Evolutionary conservation across 1,139 yeast genomes (phyloP).

Genomic region (Scheffersomyces quercinus): DNA sequence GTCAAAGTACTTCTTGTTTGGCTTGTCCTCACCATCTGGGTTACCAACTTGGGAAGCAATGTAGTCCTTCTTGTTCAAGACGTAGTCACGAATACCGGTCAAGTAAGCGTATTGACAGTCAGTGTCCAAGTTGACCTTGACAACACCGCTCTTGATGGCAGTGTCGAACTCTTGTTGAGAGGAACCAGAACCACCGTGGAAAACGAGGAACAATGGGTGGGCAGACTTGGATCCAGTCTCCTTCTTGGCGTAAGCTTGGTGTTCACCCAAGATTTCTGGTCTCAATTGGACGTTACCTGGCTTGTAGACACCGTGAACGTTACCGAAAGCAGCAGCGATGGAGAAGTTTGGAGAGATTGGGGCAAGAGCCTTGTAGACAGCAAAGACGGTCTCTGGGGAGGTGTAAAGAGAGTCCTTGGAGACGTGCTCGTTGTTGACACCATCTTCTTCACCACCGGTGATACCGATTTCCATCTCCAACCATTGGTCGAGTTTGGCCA

Average conservation of each 20-base stretch:
- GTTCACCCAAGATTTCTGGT: constrained; percentile 94
- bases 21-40: constrained; percentile 99
- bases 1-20: constrained; percentile 98
- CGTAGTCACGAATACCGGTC: constrained; percentile 95
- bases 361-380: constrained; percentile 84
- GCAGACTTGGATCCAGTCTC: constrained; percentile 53
- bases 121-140: constrained; percentile 98
- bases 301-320: constrained; percentile 99
- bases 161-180: constrained; percentile 86
- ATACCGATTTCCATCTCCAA: constrained; percentile 99
- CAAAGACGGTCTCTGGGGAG: constrained; percentile 91
- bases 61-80: constrained; percentile 95
- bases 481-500: constrained; percentile 95
- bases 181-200: constrained; percentile 99
- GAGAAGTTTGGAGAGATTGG: constrained; percentile 98
- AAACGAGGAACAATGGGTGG: constrained; percentile 92
- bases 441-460: constrained; percentile 99
- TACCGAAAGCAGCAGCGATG: constrained; percentile 99
- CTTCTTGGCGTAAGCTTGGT: constrained; percentile 82
- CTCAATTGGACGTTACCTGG: constrained; percentile 96
- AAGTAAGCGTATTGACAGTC: constrained; percentile 99
- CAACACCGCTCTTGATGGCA: constrained; percentile 92
- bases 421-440: constrained; percentile 97
- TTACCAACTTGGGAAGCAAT: constrained; percentile 86
- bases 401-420: constrained; percentile 89